Evolutionary conservation across 73 alveolate genomes (phyloP).

Genomic region (Halteria grandinella): DNA sequence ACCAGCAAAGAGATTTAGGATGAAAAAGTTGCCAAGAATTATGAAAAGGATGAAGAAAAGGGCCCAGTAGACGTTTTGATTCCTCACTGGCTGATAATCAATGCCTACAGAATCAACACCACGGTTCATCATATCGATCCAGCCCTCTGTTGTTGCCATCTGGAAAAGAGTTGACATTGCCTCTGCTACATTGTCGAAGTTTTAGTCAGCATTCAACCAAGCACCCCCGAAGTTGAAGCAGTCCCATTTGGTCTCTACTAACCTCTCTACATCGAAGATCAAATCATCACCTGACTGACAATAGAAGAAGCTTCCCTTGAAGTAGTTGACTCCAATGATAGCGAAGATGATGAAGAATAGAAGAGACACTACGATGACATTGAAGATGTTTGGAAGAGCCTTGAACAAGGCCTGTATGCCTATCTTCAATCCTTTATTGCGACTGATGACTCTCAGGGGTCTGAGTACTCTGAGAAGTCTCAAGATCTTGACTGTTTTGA

Average conservation of each 20-base stretch:
- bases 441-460: constrained; percentile 63
- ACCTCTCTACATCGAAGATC: background rate
- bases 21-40: constrained; percentile 44
- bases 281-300: background rate
- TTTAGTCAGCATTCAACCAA: constrained; percentile 54
- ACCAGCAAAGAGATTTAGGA: constrained; percentile 51
- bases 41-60: constrained; percentile 36
- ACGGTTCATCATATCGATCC: constrained; percentile 56
- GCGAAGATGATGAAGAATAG: constrained; percentile 9
- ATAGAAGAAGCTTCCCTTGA: constrained; percentile 45
- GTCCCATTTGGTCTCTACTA: constrained; percentile 34
- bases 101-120: constrained; percentile 58
- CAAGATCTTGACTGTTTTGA: constrained; percentile 1
- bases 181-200: constrained; percentile 60
- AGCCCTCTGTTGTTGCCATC: constrained; percentile 69
- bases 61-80: background rate
- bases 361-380: constrained; percentile 32
- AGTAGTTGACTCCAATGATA: constrained; percentile 43
- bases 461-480: constrained; percentile 59
- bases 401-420: constrained; percentile 34
- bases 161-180: constrained; percentile 61
- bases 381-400: constrained; percentile 42
- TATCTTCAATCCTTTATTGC: constrained; percentile 67
- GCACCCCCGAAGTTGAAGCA: constrained; percentile 65
- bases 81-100: constrained; percentile 26